Evolutionary conservation across 2,329 filamentous ascomycete genomes (phyloP).

Genomic region (Alternaria tenuissima): DNA sequence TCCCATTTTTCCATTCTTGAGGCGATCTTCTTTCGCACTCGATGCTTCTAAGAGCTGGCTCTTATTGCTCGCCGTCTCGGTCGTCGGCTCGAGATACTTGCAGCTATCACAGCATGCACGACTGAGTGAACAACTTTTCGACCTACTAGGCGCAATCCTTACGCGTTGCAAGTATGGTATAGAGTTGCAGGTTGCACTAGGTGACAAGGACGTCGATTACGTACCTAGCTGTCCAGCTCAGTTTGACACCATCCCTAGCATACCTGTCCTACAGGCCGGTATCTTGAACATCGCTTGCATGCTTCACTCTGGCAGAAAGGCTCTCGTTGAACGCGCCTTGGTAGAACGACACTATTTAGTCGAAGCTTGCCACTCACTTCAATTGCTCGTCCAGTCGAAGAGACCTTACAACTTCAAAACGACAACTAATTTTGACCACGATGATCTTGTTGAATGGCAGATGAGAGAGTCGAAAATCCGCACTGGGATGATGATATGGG

Average conservation of each 20-base stretch:
- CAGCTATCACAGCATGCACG: constrained; percentile 1
- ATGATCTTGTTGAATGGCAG: constrained; percentile 6
- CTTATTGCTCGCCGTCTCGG: constrained; percentile 36
- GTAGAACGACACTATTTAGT: constrained; percentile 9
- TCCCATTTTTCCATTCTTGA: constrained; percentile 40
- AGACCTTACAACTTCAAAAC: not conserved
- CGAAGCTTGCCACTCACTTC: constrained; percentile 13
- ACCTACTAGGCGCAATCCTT: constrained; percentile 7
- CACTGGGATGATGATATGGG: constrained; percentile 18
- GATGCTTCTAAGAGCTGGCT: constrained; percentile 21
- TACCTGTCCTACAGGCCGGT: constrained; percentile 17
- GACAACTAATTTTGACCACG: not conserved
- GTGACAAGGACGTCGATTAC: constrained; percentile 3
- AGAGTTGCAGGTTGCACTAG: not conserved
- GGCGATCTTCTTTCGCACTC: constrained; percentile 25
- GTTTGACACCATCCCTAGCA: not conserved
- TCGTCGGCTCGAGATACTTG: constrained; percentile 38
- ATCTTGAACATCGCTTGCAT: constrained; percentile 19
- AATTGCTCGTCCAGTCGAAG: constrained; percentile 1
- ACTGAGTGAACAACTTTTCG: not conserved
- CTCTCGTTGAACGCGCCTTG: constrained; percentile 9
- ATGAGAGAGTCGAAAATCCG: constrained; percentile 9
- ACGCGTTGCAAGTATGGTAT: constrained; percentile 4
- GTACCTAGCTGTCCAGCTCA: not conserved
- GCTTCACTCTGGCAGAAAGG: constrained; percentile 17